Base-by-base conservation (phyloP, 768 basidiomycete species). In the Collybiopsis luxurians region DNA sequence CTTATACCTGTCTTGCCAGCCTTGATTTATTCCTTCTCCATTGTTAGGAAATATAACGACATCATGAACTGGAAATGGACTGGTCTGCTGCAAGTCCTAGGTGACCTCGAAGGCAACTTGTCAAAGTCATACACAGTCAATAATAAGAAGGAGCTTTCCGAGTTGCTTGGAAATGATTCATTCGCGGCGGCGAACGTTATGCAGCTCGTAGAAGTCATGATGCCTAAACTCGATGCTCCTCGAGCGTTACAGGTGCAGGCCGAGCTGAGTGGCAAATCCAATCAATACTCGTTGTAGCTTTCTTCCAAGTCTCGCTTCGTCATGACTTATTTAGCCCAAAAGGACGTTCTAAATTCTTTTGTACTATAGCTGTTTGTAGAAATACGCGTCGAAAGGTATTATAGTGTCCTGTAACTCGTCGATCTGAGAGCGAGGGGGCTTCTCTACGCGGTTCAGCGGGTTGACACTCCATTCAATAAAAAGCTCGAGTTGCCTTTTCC, bases 21-120 rank as follows among this genome's bases (percentile, higher is more conserved):
- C 11, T 42, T 39, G 3, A 12, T 42, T 48, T 31, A 34, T 57
- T 23, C 26, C 26, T 39, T 28, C 15, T 50, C 19, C 56, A 51
- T 24, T 56, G 31, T 46, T 61, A 85, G 89, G 55, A 82, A 85
- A 67, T 95, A 97, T 72, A 96, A 96, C 68, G 87, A 97, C 66
- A 87, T 98, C 61, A 76, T 79, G 26, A 73, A 86, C 64, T 97
- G 94, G 89, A 81, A 83, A 63, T 90, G 85, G 84, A 79, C 84
- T 2, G 73, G 74, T 55, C 75, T 91, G 30, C 73, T 90, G n/a
- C 75, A 75, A 30, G 78, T 80, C 27, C 73, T 90, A 40, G 83
- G 82, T 43, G 84, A 83, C 61, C 57, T 75, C 36, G 70, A 81
- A 28, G 79, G 79, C 52, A 74, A 74, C 26, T 66, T 74, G 19